Conservation (phyloP, 2,329 filamentous ascomycete genomes). For the Neonectria faginata region DNA sequence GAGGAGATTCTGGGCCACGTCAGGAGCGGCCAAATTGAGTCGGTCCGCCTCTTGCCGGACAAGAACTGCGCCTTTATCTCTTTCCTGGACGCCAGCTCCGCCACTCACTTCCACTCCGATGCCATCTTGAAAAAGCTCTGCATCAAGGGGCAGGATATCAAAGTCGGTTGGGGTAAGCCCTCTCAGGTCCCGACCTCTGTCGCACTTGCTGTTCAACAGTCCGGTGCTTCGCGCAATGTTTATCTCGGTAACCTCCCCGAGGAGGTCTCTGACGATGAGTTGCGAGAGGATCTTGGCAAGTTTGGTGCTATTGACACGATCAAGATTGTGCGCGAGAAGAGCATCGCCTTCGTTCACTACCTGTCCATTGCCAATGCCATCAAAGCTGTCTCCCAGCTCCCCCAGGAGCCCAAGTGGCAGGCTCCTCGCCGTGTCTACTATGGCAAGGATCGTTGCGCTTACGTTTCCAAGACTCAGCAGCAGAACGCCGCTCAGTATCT, state of each 20-base stretch:
- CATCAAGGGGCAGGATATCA: conserved; percentile 98
- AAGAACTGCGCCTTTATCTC: conserved; percentile 99
- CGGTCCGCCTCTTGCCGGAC: conserved; percentile 94
- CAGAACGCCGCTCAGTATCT: conserved; percentile 99
- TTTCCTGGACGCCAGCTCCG: conserved; percentile 96
- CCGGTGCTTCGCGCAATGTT: conserved; percentile 94
- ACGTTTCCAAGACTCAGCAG: conserved; percentile 99
- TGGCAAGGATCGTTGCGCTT: conserved; percentile 97
- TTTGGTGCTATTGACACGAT: conserved; percentile 97
- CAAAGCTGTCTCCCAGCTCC: conserved; percentile 96
- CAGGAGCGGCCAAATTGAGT: conserved; percentile 97
- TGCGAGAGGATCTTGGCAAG: conserved; percentile 94
- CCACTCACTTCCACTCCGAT: conserved; percentile 99
- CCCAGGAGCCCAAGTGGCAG: conserved; percentile 97
- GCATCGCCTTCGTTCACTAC: conserved; percentile 97
- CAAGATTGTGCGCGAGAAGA: conserved; percentile 98
- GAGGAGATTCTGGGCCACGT: conserved; percentile 98
- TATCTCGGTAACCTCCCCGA: conserved; percentile 95
- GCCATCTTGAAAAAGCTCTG: conserved; percentile 99
- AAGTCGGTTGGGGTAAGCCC: conserved; percentile 99
- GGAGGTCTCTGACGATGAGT: conserved; percentile 89
- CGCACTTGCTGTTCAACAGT: conserved; percentile 96
- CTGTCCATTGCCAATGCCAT: conserved; percentile 97
- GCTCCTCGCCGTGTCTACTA: conserved; percentile 96
- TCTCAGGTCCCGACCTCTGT: conserved; percentile 98